phyloP scores from a whole-genome alignment of 1,284 basidiomycete species.

The Thelephora terrestris region DNA sequence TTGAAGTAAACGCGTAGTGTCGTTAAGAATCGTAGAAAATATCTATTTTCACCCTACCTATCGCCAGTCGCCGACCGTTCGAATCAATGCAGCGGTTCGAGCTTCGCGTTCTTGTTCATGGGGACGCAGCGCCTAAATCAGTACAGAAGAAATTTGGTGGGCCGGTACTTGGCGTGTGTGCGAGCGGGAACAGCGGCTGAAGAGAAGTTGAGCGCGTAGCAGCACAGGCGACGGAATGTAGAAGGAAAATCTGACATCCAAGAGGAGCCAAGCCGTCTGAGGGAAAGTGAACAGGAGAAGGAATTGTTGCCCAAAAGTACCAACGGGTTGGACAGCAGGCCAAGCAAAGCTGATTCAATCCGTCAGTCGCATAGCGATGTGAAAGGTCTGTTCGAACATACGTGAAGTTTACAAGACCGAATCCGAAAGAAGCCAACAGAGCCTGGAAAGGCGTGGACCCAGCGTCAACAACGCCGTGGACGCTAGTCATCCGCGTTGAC shows the following conservation, averaged over 20 bases:
- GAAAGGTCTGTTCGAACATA: too few relatives aligned
- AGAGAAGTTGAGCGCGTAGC: conserved; percentile 10
- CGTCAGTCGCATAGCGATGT: too few relatives aligned
- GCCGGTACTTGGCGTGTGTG: conserved; percentile 54
- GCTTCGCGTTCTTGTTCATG: conserved; percentile 31
- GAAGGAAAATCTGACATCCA: conserved; percentile 54
- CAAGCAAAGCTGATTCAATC: conserved; percentile 30
- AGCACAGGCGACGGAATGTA: conserved; percentile 24
- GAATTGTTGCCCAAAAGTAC: conserved; percentile 62
- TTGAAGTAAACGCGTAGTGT: too few relatives aligned
- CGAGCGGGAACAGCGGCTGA: conserved; percentile 54
- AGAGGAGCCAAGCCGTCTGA: conserved; percentile 49
- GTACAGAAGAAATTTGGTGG: conserved; percentile 42
- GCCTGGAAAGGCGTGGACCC: conserved; percentile 37
- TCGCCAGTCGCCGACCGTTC: too few relatives aligned
- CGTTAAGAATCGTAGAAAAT: too few relatives aligned
- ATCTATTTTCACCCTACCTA: too few relatives aligned
- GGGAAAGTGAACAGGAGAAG: conserved; percentile 60
- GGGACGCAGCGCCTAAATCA: conserved; percentile 54
- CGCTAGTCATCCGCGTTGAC: too few relatives aligned
- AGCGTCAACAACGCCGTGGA: conserved; percentile 42
- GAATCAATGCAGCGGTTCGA: conserved; percentile 41
- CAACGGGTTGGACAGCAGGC: conserved; percentile 45
- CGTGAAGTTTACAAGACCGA: conserved; percentile 39
- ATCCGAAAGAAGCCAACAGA: conserved; percentile 51